Evolutionary conservation across 1,139 yeast genomes (phyloP), one percentile per base, ranked within the genome.

Genomic region (Komagataea norvegica): DNA sequence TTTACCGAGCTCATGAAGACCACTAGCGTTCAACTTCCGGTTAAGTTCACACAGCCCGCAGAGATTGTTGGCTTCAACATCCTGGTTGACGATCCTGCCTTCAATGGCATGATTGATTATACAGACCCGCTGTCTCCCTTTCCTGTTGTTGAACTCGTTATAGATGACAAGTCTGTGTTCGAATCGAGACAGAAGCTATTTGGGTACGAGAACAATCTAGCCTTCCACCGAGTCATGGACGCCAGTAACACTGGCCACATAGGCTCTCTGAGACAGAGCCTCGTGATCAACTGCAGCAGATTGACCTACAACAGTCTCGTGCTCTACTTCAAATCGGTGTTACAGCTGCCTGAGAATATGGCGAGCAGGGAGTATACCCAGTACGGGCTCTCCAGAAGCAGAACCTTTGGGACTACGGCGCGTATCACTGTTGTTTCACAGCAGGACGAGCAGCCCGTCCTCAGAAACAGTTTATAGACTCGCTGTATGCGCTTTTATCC

Each of bases 271-370:
- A n/a, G n/a, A n/a, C n/a, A 30, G 11, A 23, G 25, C 8, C 11
- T 32, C 9, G 18, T 21, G 8, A 23, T 37, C 9, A 27, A 34
- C 15, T 38, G 41, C 15, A 16, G 27, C 9, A 34, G 41, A 22
- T 23, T 38, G 24, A 34, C 38, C 5, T 34, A 23, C 29, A 38
- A 38, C 28, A 30, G 33, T 16, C 17, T 38, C 11, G 10, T 15
- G 6, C 28, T 38, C 3, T 38, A 24, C 20, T 19, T 34, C n/a
- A 25, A 25, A 25, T 15, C 32, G 2, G 36, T 31, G 8, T 21
- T 38, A 14, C 24, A 31, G 8, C 20, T 38, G 25, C 7, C 16
- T n/a, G 41, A 34, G 24, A 17, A 30, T 10, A 11, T n/a, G 8
- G 6, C 24, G 6, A 25, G 20, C 3, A 23, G 13, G 10, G 25